Evolutionary conservation across 2,329 filamentous ascomycete genomes (phyloP).

Genomic region (Talaromyces amestolkiae): DNA sequence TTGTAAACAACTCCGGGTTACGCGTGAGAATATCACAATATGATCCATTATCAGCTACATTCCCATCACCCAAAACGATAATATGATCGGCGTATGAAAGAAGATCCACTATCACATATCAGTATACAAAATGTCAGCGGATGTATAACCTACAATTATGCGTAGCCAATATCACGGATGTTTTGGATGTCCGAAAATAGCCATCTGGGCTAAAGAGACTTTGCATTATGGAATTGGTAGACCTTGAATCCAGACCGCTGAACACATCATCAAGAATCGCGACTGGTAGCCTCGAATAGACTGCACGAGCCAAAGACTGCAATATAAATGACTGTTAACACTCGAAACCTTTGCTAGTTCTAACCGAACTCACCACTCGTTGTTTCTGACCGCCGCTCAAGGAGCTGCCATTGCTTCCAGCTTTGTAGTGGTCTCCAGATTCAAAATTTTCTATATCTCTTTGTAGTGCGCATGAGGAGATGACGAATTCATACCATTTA

Average conservation of each 20-base stretch:
- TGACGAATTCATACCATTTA: conserved; percentile 30
- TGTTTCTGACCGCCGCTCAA: conserved; percentile 86
- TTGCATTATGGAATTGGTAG: conserved; percentile 8
- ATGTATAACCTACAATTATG: conserved; percentile 11
- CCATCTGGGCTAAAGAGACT: conserved; percentile 15
- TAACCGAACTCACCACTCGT: conserved; percentile 53
- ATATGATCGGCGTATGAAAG: conserved; percentile 43
- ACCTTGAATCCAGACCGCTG: conserved; percentile 16
- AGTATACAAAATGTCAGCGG: conserved; percentile 43
- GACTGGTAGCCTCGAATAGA: conserved; percentile 41
- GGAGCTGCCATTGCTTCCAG: conserved; percentile 65
- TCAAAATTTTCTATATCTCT: conserved; percentile 28
- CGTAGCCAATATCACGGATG: conserved; percentile 15
- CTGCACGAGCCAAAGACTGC: conserved; percentile 42
- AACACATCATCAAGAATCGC: conserved; percentile 18
- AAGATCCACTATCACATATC: conserved; percentile 22
- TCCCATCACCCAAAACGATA: conserved; percentile 27
- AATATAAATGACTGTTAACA: neutral
- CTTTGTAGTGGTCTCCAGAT: conserved; percentile 66
- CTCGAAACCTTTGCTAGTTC: neutral
- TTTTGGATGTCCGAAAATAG: conserved; percentile 10
- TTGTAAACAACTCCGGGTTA: conserved; percentile 3
- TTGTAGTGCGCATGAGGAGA: conserved; percentile 29
- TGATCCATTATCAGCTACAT: conserved; percentile 10
- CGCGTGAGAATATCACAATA: conserved; percentile 1